Evolutionary conservation across 140 eudicot species (phyloP), one percentile per base, ranked within the genome.

Genomic region (Erigeron philadelphicus): DNA sequence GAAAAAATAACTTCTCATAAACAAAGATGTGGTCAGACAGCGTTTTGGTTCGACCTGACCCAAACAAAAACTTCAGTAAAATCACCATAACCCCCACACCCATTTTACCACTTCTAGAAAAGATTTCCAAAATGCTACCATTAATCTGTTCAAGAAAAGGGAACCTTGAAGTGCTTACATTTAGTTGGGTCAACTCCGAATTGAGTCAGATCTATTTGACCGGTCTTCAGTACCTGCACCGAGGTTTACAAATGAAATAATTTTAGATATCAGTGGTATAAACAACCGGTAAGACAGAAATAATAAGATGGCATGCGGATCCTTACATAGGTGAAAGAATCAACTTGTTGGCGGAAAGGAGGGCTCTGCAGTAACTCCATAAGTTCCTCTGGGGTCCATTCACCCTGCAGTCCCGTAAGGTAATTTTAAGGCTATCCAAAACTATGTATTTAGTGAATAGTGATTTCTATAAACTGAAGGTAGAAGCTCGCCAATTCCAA

Each of bases 271-370:
- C 3, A 63, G 3, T 8, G 6, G 41, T 19, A 50, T 44, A 70
- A 8, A 61, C 6, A 43, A 10, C 10, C 38, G 38, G 50, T 43
- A 59, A 23, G 18, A 15, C 38, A 2, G 59, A 52, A 15, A 59
- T 8, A 70, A 44, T 19, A 17, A 31, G 18, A 46, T 17, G 38
- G 12, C 23, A 49, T 50, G 7, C 12, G n/a, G 64, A 55, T 56
- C 19, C 94, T 80, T 59, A 94, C 99, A 55, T 94, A 89, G 67
- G 97, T 89, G 62, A 94, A 94, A 59, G 99, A 84, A 84, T 94
- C 99, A 55, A 94, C 84, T 85, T 94, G 99, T 73, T 94, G 99
- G 62, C 97, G 94, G 45, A 94, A 94, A 52, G 96, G 99, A 68
- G 99, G 95, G 61, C 99, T 86, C 73, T 94, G 99, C 11, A 94